These are phyloP conservation scores for Cokeromyces recurvatus DNA, from an alignment of 371 early-diverging fungal genomes.

Conservation along the genomic window DNA sequence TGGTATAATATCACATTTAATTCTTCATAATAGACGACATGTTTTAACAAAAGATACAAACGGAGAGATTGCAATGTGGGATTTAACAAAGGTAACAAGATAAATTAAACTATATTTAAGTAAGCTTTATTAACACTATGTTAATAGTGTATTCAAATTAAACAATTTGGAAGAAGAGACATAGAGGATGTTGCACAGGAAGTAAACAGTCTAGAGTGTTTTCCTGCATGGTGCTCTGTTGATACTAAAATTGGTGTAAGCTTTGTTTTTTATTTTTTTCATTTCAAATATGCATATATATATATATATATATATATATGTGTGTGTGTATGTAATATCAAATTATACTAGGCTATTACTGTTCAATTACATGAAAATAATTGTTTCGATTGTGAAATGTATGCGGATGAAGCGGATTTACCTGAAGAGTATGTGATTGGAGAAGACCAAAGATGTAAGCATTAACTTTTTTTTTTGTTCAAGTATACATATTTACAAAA, in stretches of 20 bases:
- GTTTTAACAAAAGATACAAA: conserved; percentile 83
- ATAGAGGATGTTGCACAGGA: conserved; percentile 59
- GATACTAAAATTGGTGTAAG: conserved; percentile 85
- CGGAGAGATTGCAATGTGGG: conserved; percentile 86
- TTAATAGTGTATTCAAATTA: conserved; percentile 50
- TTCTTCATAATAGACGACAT: conserved; percentile 82
- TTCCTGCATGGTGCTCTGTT: conserved; percentile 88
- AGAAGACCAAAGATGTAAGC: conserved; percentile 71
- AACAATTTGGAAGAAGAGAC: conserved; percentile 54
- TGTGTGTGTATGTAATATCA: too few relatives aligned
- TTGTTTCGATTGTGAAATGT: conserved; percentile 83
- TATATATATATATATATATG: too few relatives aligned
- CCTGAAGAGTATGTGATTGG: conserved; percentile 42
- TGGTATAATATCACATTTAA: conserved; percentile 60
- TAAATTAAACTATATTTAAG: too few relatives aligned
- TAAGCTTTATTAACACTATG: too few relatives aligned
- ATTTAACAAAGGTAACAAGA: conserved; percentile 64
- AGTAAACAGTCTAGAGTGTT: conserved; percentile 71
- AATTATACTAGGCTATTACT: conserved; percentile 60
- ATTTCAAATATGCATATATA: too few relatives aligned
- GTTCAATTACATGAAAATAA: conserved; percentile 80
- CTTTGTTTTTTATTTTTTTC: too few relatives aligned
- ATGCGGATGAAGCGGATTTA: conserved; percentile 67
- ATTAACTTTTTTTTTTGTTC: neutral
- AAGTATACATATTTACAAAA: too few relatives aligned